Percentiles rank a stretch among this genome's conserved stretches.
Conservation (phyloP, 2,329 filamentous ascomycete genomes). For the Fusarium globosum region DNA sequence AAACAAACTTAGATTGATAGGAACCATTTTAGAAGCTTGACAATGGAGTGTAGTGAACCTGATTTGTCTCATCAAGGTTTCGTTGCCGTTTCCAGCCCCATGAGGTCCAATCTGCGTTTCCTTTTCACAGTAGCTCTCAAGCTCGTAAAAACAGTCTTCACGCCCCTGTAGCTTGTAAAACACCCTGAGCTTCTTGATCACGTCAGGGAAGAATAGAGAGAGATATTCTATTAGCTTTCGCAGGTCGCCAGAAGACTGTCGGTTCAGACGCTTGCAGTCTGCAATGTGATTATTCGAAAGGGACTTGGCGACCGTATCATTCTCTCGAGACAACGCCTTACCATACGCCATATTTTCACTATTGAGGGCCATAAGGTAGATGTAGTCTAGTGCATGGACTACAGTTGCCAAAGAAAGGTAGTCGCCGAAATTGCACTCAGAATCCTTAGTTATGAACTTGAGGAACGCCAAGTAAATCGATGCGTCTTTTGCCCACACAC, state of each 20-base stretch:
- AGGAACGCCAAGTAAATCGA: not conserved
- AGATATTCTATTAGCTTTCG: not conserved
- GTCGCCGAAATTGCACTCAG: not conserved
- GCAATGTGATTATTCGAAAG: too few species aligned
- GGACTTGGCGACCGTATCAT: not conserved
- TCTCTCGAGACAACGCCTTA: not conserved
- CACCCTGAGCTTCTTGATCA: not conserved
- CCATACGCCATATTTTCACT: not conserved
- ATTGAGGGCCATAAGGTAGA: not conserved
- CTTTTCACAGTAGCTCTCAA: not conserved
- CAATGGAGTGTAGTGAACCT: not conserved
- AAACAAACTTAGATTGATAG: not conserved
- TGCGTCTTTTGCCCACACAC: not conserved
- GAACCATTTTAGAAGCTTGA: not conserved
- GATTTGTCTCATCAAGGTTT: not conserved
- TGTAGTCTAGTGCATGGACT: not conserved
- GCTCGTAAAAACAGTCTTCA: not conserved
- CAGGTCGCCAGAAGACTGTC: not conserved
- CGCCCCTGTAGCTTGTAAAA: not conserved
- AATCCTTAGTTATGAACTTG: not conserved
- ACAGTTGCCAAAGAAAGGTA: not conserved
- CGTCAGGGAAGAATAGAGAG: not conserved
- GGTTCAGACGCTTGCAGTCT: rapidly evolving
- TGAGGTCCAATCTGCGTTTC: too few species aligned
- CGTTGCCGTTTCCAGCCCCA: not conserved